Conservation (phyloP, 345 rosid species). For the Euphorbia lathyris region DNA sequence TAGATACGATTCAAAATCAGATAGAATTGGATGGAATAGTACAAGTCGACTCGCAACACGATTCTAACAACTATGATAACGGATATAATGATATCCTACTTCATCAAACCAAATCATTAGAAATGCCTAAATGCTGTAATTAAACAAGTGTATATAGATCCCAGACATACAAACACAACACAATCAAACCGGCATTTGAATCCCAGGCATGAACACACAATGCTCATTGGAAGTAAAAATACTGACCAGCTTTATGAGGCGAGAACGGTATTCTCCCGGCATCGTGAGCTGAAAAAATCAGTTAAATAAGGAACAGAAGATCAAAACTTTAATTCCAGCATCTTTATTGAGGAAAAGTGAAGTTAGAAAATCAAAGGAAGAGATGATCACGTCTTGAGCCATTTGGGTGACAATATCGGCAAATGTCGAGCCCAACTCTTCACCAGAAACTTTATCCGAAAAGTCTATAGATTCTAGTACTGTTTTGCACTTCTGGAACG, state of each 20-base stretch:
- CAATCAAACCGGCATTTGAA: background rate
- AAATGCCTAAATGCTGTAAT: background rate
- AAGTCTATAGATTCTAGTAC: constrained; percentile 67
- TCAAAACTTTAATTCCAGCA: background rate
- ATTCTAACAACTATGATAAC: too few relatives aligned
- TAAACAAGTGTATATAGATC: background rate
- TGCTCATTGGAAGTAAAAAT: background rate
- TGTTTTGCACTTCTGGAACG: constrained; percentile 73
- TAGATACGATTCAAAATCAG: too few relatives aligned
- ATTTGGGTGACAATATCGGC: constrained; percentile 87
- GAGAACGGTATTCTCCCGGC: constrained; percentile 76
- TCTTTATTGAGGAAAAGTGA: background rate
- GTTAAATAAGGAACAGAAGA: background rate
- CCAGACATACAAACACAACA: background rate
- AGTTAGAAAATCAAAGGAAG: background rate
- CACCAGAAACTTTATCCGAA: constrained; percentile 43
- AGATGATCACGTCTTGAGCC: constrained; percentile 77
- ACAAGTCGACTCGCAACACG: too few relatives aligned
- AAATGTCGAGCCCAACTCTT: constrained; percentile 61
- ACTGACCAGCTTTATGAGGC: constrained; percentile 87
- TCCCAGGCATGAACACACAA: background rate
- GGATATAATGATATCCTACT: background rate
- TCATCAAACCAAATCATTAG: background rate
- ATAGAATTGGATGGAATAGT: too few relatives aligned
- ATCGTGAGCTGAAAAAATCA: constrained; percentile 68